Conservation (phyloP, 768 basidiomycete genomes). For the Agrocybe chaxingu region DNA sequence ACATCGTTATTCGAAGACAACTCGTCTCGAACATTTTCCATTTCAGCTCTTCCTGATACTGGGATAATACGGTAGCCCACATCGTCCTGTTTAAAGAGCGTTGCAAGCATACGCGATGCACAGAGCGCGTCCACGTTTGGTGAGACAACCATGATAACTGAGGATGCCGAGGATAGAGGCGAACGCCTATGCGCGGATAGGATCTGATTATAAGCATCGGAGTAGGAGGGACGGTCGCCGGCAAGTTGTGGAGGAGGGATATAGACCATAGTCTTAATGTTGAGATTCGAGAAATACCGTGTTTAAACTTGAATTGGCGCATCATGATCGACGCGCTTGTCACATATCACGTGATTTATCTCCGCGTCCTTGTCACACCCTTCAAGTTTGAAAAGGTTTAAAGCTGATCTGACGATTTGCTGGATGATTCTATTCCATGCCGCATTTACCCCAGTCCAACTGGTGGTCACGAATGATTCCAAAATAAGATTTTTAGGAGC, state of each 20-base stretch:
- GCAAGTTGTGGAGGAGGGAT: slow-evolving; percentile 71
- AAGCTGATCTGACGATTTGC: too few relatives aligned
- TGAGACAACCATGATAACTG: slow-evolving; percentile 81
- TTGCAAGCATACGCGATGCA: slow-evolving; percentile 85
- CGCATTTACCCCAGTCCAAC: too few relatives aligned
- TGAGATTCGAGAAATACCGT: neutral
- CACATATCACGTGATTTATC: slow-evolving; percentile 11
- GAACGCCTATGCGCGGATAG: slow-evolving; percentile 70
- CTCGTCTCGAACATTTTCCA: slow-evolving; percentile 64
- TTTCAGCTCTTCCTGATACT: slow-evolving; percentile 78
- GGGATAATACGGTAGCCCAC: slow-evolving; percentile 89
- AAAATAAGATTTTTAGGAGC: too few relatives aligned
- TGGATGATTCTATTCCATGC: too few relatives aligned
- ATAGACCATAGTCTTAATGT: slow-evolving; percentile 39
- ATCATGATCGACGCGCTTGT: slow-evolving; percentile 7
- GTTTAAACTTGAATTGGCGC: too few relatives aligned
- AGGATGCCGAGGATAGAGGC: slow-evolving; percentile 75
- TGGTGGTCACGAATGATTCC: too few relatives aligned
- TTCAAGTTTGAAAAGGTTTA: neutral
- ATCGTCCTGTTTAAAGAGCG: slow-evolving; percentile 90
- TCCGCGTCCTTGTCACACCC: neutral
- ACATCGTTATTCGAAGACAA: slow-evolving; percentile 70
- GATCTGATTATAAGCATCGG: slow-evolving; percentile 69
- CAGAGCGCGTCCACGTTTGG: slow-evolving; percentile 93
- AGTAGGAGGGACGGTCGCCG: slow-evolving; percentile 61